A percentile compares a stretch with the other conserved stretches of the same genome.
These are phyloP conservation scores for Plectranthus barbatus DNA, from an alignment of 257 asterid genomes.

Conservation along the genomic window DNA sequence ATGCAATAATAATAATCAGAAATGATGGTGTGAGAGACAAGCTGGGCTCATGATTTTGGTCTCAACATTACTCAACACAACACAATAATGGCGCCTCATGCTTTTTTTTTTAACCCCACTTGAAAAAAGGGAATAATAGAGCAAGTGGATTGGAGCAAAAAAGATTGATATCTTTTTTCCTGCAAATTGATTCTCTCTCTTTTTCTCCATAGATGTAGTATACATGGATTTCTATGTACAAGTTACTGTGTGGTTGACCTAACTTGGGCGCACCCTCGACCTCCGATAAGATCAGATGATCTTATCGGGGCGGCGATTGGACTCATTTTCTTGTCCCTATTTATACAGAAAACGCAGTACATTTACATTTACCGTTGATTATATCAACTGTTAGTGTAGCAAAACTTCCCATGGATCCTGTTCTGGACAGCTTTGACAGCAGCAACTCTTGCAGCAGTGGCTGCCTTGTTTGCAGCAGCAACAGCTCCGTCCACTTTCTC, in stretches of 20 bases:
- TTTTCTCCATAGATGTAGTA: slow-evolving; percentile 18
- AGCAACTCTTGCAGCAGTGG: slow-evolving; percentile 60
- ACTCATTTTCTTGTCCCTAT: not conserved
- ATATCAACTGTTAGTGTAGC: slow-evolving; percentile 23
- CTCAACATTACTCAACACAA: slow-evolving; percentile 16
- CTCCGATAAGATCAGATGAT: slow-evolving; percentile 29
- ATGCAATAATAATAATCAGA: slow-evolving; percentile 6
- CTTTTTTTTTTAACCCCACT: slow-evolving; percentile 14
- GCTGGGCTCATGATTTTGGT: slow-evolving; percentile 16
- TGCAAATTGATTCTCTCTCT: slow-evolving; percentile 4
- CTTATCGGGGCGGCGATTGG: slow-evolving; percentile 27
- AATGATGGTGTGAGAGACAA: slow-evolving; percentile 25
- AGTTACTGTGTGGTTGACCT: slow-evolving; percentile 22
- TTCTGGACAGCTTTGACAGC: slow-evolving; percentile 53
- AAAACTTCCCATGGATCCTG: slow-evolving; percentile 37
- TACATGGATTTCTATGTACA: slow-evolving; percentile 39
- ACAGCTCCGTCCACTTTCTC: slow-evolving; percentile 68
- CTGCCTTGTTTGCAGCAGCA: slow-evolving; percentile 53
- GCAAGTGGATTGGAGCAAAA: slow-evolving; percentile 9
- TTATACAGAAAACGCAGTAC: slow-evolving; percentile 15
- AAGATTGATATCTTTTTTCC: not conserved
- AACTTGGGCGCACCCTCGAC: slow-evolving; percentile 25
- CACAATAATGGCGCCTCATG: slow-evolving; percentile 23
- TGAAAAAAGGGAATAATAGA: not conserved
- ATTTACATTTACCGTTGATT: slow-evolving; percentile 16